These are phyloP conservation scores for Hypoxylon trugodes DNA, from an alignment of 495 filamentous ascomycete genomes.

Conservation along the genomic window DNA sequence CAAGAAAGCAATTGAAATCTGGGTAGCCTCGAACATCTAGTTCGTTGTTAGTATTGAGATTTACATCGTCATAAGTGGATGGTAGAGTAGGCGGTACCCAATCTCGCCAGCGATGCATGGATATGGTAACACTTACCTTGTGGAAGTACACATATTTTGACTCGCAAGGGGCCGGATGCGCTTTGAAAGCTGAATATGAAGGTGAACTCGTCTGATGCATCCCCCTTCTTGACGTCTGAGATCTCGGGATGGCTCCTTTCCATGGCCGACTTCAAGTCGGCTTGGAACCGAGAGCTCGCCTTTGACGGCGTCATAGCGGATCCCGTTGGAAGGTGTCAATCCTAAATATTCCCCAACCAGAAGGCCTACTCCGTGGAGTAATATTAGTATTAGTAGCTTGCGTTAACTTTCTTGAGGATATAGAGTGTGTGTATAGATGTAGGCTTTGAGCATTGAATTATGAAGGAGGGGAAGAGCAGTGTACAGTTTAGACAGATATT, in stretches of 20 bases:
- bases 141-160: constrained; percentile 63
- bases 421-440: no score
- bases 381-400: neutral
- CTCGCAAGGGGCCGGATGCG: constrained; percentile 24
- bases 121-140: constrained; percentile 54
- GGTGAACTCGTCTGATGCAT: constrained; percentile 68
- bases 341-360: no score
- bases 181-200: constrained; percentile 57
- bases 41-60: neutral
- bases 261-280: constrained; percentile 31
- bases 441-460: neutral
- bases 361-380: neutral
- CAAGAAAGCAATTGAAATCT: constrained; percentile 40
- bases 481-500: no score
- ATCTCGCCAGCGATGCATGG: neutral
- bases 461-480: neutral
- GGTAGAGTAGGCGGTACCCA: neutral
- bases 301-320: constrained; percentile 11
- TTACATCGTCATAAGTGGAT: neutral
- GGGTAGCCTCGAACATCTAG: constrained; percentile 46
- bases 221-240: constrained; percentile 59
- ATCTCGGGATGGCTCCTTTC: constrained; percentile 19
- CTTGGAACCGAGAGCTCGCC: constrained; percentile 15
- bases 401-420: no score
- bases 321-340: no score